phyloP scores from a whole-genome alignment of 345 rosid genomes.

The Tarenaya hassleriana region DNA sequence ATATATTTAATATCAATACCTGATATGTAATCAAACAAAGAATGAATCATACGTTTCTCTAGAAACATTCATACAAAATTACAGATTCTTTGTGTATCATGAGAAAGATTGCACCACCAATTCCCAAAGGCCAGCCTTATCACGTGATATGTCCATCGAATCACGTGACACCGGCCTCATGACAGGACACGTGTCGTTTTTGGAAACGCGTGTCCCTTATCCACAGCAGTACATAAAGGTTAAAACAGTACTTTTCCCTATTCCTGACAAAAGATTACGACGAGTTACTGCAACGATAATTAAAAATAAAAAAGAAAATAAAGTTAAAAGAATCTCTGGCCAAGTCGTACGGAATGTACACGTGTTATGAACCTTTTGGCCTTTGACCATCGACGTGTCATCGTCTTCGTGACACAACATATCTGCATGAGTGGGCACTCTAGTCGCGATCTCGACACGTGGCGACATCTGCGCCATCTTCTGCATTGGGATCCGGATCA shows the following conservation, averaged over 20 bases:
- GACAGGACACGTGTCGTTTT: conserved; percentile 13
- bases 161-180: conserved; percentile 19
- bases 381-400: conserved; percentile 22
- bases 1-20: neutral
- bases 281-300: too few relatives aligned
- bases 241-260: conserved; percentile 12
- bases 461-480: neutral
- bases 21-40: conserved; percentile 2
- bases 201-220: conserved; percentile 18
- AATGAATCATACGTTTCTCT: conserved; percentile 12
- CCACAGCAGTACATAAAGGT: neutral
- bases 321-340: neutral
- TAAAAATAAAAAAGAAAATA: too few relatives aligned
- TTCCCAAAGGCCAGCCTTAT: conserved; percentile 4
- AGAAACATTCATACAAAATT: conserved; percentile 1
- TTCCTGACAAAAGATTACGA: conserved; percentile 16
- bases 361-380: conserved; percentile 11
- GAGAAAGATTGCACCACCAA: conserved; percentile 9
- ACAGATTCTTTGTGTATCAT: neutral
- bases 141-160: conserved; percentile 16
- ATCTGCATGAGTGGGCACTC: neutral
- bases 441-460: conserved; percentile 10
- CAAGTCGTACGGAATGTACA: conserved; percentile 9
- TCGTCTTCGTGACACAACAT: conserved; percentile 4
- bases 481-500: neutral